phyloP scores from a whole-genome alignment of 2,329 filamentous ascomycete species.

The Rutstroemia sp. region DNA sequence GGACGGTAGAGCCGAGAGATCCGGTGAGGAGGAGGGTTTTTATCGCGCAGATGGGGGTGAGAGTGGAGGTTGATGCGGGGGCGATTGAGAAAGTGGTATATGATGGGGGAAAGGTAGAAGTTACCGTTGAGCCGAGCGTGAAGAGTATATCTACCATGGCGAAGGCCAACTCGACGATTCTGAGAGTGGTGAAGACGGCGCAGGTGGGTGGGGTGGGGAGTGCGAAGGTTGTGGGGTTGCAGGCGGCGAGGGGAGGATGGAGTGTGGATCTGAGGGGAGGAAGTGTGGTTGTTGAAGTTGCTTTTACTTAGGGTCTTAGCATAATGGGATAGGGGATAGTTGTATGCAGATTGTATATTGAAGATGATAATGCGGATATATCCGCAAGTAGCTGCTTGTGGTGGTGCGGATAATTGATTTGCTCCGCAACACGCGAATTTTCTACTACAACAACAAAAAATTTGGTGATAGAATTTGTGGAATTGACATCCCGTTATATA shows the following conservation, averaged over 20 bases:
- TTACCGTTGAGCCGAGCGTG: constrained; percentile 10
- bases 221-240: neutral
- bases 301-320: neutral
- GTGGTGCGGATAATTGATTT: too few relatives aligned
- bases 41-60: constrained; percentile 38
- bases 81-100: constrained; percentile 35
- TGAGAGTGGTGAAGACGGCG: constrained; percentile 13
- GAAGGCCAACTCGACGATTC: constrained; percentile 1
- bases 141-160: neutral
- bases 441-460: too few relatives aligned
- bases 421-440: too few relatives aligned
- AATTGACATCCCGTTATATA: too few relatives aligned
- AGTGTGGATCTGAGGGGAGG: constrained; percentile 1
- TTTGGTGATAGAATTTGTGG: too few relatives aligned
- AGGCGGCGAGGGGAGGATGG: constrained; percentile 3
- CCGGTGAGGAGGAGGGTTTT: constrained; percentile 41
- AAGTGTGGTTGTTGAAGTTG: constrained; percentile 23
- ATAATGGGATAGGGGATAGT: too few relatives aligned
- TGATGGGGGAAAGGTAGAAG: neutral
- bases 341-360: too few relatives aligned
- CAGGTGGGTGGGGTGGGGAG: constrained; percentile 3
- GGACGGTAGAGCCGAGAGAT: constrained; percentile 36
- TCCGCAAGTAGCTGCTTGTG: too few relatives aligned
- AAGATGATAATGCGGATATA: too few relatives aligned
- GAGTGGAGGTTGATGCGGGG: constrained; percentile 37